Percentiles rank a stretch among this genome's conserved stretches.
phyloP scores from a whole-genome alignment of 345 rosid genomes.

The Citropsis articulata region DNA sequence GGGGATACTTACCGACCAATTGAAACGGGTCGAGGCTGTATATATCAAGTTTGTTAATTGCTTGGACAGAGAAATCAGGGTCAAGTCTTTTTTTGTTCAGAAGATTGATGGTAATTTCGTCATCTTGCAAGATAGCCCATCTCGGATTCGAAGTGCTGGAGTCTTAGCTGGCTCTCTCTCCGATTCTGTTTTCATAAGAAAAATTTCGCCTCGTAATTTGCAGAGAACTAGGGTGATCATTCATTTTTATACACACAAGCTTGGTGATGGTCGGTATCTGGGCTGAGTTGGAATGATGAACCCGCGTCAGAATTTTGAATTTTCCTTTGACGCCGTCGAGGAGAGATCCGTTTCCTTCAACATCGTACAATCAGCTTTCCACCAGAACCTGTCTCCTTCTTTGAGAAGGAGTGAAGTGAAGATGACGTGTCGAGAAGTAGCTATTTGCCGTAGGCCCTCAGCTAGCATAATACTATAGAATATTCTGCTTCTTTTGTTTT shows the following conservation, averaged over 20 bases:
- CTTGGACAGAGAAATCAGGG: background rate
- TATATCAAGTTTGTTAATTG: slow-evolving; percentile 8
- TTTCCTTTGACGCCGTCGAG: background rate
- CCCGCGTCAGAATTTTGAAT: background rate
- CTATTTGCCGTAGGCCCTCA: no score
- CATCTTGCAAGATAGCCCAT: slow-evolving; percentile 1
- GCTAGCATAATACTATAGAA: background rate
- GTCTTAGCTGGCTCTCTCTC: background rate
- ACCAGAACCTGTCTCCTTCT: background rate
- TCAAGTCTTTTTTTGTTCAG: slow-evolving; percentile 10
- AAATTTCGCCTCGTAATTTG: background rate
- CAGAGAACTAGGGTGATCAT: background rate
- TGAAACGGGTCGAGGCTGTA: slow-evolving; percentile 17
- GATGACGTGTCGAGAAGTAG: no score
- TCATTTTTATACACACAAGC: background rate
- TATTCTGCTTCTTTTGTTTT: background rate
- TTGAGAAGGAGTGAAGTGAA: no score
- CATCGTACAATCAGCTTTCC: background rate
- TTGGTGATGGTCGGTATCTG: no score
- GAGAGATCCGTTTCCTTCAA: background rate
- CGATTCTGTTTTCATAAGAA: no score
- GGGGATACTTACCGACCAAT: slow-evolving; percentile 30
- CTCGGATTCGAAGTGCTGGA: background rate
- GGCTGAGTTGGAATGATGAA: background rate
- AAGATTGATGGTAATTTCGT: slow-evolving; percentile 17